These are phyloP conservation scores for Crithidia expoeki DNA, from an alignment of 208 protist genomes.

Conservation along the genomic window DNA sequence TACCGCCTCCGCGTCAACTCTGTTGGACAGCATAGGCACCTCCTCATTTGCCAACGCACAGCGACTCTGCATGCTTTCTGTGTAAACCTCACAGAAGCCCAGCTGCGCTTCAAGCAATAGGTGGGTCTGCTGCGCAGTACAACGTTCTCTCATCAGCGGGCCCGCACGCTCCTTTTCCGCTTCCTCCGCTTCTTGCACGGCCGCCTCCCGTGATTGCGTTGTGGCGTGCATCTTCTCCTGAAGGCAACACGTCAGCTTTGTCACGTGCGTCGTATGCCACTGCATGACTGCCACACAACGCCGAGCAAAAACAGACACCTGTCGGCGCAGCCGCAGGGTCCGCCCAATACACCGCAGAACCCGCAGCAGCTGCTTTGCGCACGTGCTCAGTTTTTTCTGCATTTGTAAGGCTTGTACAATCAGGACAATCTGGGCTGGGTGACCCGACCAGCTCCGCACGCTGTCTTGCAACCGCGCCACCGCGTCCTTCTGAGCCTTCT, in stretches of 20 bases:
- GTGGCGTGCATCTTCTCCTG: neutral
- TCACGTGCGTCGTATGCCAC: neutral
- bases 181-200: neutral
- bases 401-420: conserved; percentile 56
- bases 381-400: conserved; percentile 25
- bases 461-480: conserved; percentile 38
- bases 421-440: conserved; percentile 43
- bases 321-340: conserved; percentile 8
- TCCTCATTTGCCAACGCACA: conserved; percentile 11
- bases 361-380: neutral
- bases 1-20: conserved; percentile 11
- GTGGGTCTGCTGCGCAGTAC: neutral
- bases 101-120: neutral
- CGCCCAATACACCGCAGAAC: conserved; percentile 2
- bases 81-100: conserved; percentile 1
- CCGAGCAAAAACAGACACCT: neutral
- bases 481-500: conserved; percentile 25
- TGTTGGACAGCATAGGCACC: conserved; percentile 20
- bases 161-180: neutral
- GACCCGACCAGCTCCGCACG: conserved; percentile 44
- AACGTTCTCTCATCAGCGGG: neutral
- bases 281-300: neutral
- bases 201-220: neutral
- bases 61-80: neutral
- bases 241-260: neutral